Base-by-base conservation (phyloP, 768 basidiomycete species). In the Podaxis sp. region DNA sequence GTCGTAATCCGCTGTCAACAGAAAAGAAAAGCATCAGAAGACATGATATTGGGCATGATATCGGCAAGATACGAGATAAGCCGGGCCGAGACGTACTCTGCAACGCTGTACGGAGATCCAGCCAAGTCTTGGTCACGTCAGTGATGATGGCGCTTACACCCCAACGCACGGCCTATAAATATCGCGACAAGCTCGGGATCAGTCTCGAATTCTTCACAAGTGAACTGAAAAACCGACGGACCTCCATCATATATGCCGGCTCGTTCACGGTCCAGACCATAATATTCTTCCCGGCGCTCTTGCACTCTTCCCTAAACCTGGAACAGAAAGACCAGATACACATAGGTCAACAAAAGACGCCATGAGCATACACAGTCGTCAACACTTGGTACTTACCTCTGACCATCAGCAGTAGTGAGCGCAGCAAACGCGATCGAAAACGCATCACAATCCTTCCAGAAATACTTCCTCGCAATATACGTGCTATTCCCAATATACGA, bases 181-280 rank as follows among this genome's bases (percentile, higher is more conserved):
- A 56, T 63, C 17, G 58, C 51, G 47, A 24, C 53, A 8, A 64
- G 40, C 37, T 59, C 59, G 59, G 52, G 40, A 40, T 29, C 15
- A 37, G 46, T 2, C 24, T 60, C 22, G 33, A 11, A 27, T 46
- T 50, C 57, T 36, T 17, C 29, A 40, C 25, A 12, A 55, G 8
- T 22, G 59, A 24, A 50, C 59, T 36, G 55, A n/a, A 65, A 55
- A 62, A 50, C 22, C 52, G n/a, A 59, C 27, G 27, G 55, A 88
- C 91, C 85, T 94, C 92, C 83, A 93, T 90, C 93, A 94, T 94
- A 70, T 94, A 87, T 58, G 85, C 86, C 9, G 87, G 87, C 51
- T 88, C 82, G 70, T 99, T 99, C 27, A 98, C 96, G 0, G 97
- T 99, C 97, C 96, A 98, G 2, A 94, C 93, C 84, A 96, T 89